phyloP scores from a whole-genome alignment of 2,329 filamentous ascomycete genomes.

The Xylariaceae sp. region DNA sequence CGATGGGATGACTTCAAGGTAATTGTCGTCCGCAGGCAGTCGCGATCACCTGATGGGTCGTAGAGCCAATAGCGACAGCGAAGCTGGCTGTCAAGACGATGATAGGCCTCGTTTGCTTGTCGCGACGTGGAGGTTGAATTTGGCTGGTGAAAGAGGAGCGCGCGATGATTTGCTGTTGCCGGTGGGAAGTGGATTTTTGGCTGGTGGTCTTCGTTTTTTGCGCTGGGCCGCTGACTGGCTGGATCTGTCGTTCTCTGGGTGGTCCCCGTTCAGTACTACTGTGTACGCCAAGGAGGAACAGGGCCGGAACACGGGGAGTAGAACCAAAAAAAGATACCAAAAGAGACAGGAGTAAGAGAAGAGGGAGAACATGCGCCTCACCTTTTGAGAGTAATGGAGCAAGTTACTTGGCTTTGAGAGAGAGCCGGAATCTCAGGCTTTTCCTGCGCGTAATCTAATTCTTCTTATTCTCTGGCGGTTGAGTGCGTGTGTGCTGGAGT shows the following conservation, averaged over 20 bases:
- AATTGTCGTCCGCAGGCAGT: constrained; percentile 39
- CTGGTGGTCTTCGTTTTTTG: constrained; percentile 21
- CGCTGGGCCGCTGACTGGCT: constrained; percentile 30
- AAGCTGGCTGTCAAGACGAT: constrained; percentile 39
- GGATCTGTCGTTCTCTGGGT: constrained; percentile 17
- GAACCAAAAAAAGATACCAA: constrained; percentile 4
- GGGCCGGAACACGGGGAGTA: constrained; percentile 8
- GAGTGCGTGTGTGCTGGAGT: constrained; percentile 11
- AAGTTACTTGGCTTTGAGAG: no score
- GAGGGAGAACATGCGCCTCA: not conserved
- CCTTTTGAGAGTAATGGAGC: no score
- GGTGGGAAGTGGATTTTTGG: constrained; percentile 21
- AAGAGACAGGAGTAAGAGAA: constrained; percentile 5
- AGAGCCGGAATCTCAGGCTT: no score
- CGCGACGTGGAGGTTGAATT: constrained; percentile 31
- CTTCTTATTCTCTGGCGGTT: not conserved
- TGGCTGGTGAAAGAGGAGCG: constrained; percentile 34
- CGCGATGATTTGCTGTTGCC: constrained; percentile 54
- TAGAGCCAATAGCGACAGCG: constrained; percentile 43
- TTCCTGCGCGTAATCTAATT: not conserved
- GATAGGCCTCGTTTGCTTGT: constrained; percentile 45
- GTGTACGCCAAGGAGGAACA: constrained; percentile 15
- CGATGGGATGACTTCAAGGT: constrained; percentile 21
- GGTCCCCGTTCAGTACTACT: constrained; percentile 17
- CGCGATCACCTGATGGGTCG: constrained; percentile 48